Conservation (phyloP, 805 yeast species). For the Danielia oregonensis region DNA sequence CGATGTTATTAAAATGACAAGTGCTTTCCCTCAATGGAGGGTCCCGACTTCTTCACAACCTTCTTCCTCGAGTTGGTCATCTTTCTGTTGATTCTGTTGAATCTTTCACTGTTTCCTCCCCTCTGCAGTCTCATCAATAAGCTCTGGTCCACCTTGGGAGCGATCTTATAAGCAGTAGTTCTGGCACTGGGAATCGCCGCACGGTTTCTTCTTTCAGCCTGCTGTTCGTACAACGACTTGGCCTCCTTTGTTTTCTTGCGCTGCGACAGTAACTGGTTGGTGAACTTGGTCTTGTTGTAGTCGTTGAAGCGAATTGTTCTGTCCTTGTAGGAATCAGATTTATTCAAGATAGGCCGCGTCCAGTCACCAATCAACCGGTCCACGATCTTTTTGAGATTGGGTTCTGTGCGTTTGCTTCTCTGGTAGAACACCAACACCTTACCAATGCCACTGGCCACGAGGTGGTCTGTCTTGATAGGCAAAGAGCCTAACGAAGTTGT, state of each 20-base stretch:
- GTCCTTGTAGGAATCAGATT: conserved; percentile 91
- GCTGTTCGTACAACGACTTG: conserved; percentile 76
- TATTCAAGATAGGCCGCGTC: conserved; percentile 97
- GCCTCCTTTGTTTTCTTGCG: conserved; percentile 32
- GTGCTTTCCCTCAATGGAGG: conserved; percentile 74
- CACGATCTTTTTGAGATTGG: conserved; percentile 78
- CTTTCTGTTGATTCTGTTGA: conserved; percentile 68
- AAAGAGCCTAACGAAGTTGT: conserved; percentile 68
- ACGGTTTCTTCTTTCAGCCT: conserved; percentile 86
- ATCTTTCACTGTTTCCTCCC: conserved; percentile 67
- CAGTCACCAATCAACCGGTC: conserved; percentile 92
- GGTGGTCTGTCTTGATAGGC: conserved; percentile 93
- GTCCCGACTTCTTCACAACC: conserved; percentile 60
- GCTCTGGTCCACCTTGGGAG: conserved; percentile 70
- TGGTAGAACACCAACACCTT: conserved; percentile 92
- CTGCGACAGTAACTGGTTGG: conserved; percentile 37
- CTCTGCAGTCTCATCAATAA: conserved; percentile 45
- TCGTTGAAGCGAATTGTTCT: conserved; percentile 65
- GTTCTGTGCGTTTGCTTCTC: conserved; percentile 84
- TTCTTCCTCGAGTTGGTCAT: conserved; percentile 48
- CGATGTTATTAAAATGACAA: conserved; percentile 38
- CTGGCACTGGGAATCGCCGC: conserved; percentile 95
- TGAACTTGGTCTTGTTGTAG: conserved; percentile 58
- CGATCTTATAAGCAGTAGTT: conserved; percentile 83
- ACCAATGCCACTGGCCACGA: conserved; percentile 92